Base-by-base conservation (phyloP, 1,139 yeast genomes). In the Diutina sp. region DNA sequence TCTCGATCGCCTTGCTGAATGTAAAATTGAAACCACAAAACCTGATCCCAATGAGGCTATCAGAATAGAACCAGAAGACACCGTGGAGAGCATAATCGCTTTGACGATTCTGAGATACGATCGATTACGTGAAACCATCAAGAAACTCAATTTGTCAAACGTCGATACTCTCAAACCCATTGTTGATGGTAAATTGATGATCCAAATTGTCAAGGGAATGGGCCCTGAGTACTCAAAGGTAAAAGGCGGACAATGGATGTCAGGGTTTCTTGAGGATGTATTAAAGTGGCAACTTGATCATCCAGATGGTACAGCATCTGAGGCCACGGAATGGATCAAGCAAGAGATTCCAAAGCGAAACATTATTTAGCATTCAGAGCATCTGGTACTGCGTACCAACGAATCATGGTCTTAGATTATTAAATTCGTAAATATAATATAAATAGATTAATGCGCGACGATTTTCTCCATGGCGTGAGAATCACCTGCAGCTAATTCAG, bases 241-340 rank as follows among this genome's bases (percentile, higher is more conserved):
- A 58, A 86, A 85, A 65, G 90, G 93, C 0, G 98, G 98, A 0
- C 90, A 91, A 4, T 90, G 97, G 96, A 75, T 90, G 77, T 75
- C 82, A 8, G 69, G 70, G 35, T 70, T 84, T 11, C 78, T 81
- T 58, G 81, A 80, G 14, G 69, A 76, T 52, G 76, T 88, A 8
- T 67, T 89, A 52, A 69, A 74, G 14, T 86, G 91, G 88, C 97
- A 90, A 68, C 72, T 90, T 58, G 90, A 86, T 60, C 69, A 88
- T 62, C 95, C 95, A 0, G 64, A 63, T 0, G 76, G 77, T 8
- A 66, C 78, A 0, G 72, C 71, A 56, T 81, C 78, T 0, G 84
- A 85, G 46, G 79, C 90, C 65, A 62, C 83, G 50, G 74, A 70
- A 18, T 77, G 72, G 50, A 14, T 38, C 21, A 35, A 21, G 7